These are phyloP conservation scores for Fusarium pseudonygamai DNA, from an alignment of 2,329 filamentous ascomycete genomes.

Conservation along the genomic window DNA sequence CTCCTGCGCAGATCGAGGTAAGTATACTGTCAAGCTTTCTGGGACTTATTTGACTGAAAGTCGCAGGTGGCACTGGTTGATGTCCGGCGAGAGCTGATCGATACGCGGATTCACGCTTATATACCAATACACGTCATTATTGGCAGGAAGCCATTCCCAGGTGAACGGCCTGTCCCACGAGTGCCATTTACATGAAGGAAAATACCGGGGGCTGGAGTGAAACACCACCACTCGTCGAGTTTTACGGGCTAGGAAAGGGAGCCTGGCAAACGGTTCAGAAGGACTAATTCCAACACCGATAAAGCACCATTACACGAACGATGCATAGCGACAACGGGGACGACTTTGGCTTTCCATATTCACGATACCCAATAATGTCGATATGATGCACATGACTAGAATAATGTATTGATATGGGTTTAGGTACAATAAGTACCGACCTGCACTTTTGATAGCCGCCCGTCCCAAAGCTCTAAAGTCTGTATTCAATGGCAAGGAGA, in stretches of 20 bases:
- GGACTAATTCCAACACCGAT: neutral
- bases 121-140: conserved; percentile 60
- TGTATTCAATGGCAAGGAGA: neutral
- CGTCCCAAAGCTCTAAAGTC: neutral
- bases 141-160: conserved; percentile 58
- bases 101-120: conserved; percentile 60
- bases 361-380: conserved; percentile 40
- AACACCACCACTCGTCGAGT: neutral
- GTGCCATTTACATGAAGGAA: conserved; percentile 19
- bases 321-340: conserved; percentile 6
- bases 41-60: conserved; percentile 14
- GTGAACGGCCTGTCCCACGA: conserved; percentile 39
- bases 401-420: conserved; percentile 18
- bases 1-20: conserved; percentile 60
- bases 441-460: neutral
- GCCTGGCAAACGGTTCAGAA: neutral
- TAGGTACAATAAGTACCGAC: neutral
- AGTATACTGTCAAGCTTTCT: conserved; percentile 13
- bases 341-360: conserved; percentile 26
- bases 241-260: neutral
- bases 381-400: conserved; percentile 39
- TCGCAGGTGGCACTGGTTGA: conserved; percentile 58
- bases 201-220: neutral
- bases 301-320: neutral
- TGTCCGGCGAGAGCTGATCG: conserved; percentile 58